Base-by-base conservation (phyloP, 2,329 filamentous ascomycete genomes). In the Gyromitra esculenta region DNA sequence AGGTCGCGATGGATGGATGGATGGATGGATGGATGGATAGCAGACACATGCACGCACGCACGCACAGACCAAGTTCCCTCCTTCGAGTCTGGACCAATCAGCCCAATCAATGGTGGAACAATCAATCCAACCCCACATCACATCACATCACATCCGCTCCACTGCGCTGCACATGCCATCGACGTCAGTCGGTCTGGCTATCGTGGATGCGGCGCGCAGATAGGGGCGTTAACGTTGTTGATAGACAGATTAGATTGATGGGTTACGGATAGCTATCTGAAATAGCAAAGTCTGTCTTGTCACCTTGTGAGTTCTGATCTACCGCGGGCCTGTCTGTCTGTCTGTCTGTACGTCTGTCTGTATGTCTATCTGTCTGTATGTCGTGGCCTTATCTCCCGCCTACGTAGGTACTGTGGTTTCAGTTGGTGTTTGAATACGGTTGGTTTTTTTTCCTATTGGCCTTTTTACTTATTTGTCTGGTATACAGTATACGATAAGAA, bases 71-170 rank as follows among this genome's bases (percentile, higher is more conserved):
- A 68, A 52, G 52, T 37, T 18, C n/a, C 21, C 6, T 39, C 41
- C 21, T 9, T 39, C 41, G 8, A 6, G 57, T 31, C 25, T 31
- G 25, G 2, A 3, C 25, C 25, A 31, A 31, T 31, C 25, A 31
- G 25, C 2, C 25, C 25, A 31, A 35, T 37, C 48, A 64, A 52
- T 37, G n/a, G 41, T 50, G 43, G 45, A 45, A 13, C 8, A 39
- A 4, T 11, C 8, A 39, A 4, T 11, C 25, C 45, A 21, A 6
- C 41, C 39, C 63, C 70, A 73, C 70, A 66, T 73, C 39, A 21
- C 39, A 71, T 31, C 25, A 25, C 21, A 50, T 41, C 70, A 73
- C 70, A 73, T 73, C 43, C 18, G 35, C 62, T 31, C 25, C 25
- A 31, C 25, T 4, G 25, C 25, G 67, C 43, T 35, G 21, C 21